A percentile compares a stretch with the other conserved stretches of the same genome.
These are phyloP conservation scores for Aspergillus ellipticus DNA, from an alignment of 495 filamentous ascomycete species.

Conservation along the genomic window DNA sequence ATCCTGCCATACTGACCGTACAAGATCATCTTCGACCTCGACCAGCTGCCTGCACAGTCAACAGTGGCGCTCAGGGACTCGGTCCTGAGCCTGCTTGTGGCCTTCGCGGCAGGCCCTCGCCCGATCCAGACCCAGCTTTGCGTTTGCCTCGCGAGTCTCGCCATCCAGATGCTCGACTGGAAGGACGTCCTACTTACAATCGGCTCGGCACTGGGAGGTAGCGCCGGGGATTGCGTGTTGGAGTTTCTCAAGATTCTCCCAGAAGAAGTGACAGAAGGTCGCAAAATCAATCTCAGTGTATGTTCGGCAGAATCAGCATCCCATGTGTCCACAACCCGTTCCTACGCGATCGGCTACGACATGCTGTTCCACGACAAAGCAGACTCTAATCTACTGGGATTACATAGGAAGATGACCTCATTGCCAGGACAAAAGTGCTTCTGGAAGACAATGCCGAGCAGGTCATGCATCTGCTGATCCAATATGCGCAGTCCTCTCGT, in stretches of 20 bases:
- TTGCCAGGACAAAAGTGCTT: constrained; percentile 74
- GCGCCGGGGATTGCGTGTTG: constrained; percentile 76
- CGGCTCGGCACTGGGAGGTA: constrained; percentile 71
- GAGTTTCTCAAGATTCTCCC: constrained; percentile 95
- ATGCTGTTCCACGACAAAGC: constrained; percentile 20
- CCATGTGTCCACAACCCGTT: constrained; percentile 14
- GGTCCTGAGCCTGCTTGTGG: constrained; percentile 70
- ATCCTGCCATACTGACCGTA: constrained; percentile 25
- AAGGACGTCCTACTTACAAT: constrained; percentile 86
- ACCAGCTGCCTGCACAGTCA: constrained; percentile 76
- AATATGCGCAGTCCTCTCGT: constrained; percentile 89
- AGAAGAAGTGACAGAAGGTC: constrained; percentile 98
- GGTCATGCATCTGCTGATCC: constrained; percentile 78
- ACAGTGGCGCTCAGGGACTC: constrained; percentile 76
- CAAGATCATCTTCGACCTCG: constrained; percentile 78
- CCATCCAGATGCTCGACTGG: constrained; percentile 94
- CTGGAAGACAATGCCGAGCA: constrained; percentile 84
- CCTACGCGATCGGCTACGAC: constrained; percentile 18
- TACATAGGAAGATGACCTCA: constrained; percentile 87
- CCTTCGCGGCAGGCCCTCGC: constrained; percentile 76
- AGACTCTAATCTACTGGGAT: constrained; percentile 45
- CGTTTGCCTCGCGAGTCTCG: constrained; percentile 88
- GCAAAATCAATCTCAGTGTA: constrained; percentile 98
- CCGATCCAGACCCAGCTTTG: constrained; percentile 92
- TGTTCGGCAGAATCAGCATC: constrained; percentile 54